Conservation (phyloP, 257 asterid species). For the Vinca minor region DNA sequence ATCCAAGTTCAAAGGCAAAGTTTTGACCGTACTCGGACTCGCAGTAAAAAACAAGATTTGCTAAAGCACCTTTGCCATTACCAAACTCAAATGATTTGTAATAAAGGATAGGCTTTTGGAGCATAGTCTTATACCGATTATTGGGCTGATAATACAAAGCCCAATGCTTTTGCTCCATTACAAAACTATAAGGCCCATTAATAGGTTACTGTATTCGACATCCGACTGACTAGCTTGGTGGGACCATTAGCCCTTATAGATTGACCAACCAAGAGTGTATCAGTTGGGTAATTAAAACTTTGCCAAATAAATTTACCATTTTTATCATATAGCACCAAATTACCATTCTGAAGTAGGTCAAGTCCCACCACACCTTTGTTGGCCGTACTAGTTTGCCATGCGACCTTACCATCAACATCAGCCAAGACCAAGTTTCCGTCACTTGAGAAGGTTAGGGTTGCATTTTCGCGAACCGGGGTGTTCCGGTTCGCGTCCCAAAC, state of each 20-base stretch:
- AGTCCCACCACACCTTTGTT: conserved; percentile 23
- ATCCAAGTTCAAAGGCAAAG: conserved; percentile 35
- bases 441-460: conserved; percentile 19
- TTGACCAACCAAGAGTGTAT: conserved; percentile 29
- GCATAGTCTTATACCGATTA: no score
- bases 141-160: conserved; percentile 18
- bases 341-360: conserved; percentile 18
- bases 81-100: conserved; percentile 34
- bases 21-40: conserved; percentile 13
- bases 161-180: conserved; percentile 14
- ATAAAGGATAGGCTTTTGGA: conserved; percentile 9
- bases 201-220: conserved; percentile 13
- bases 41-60: conserved; percentile 22
- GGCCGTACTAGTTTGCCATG: conserved; percentile 25
- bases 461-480: conserved; percentile 20
- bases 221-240: conserved; percentile 18
- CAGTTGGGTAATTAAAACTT: conserved; percentile 29
- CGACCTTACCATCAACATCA: conserved; percentile 20
- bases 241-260: conserved; percentile 15
- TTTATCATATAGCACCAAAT: conserved; percentile 20
- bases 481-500: conserved; percentile 32
- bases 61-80: conserved; percentile 21
- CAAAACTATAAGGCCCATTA: conserved; percentile 24
- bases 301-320: conserved; percentile 24
- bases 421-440: conserved; percentile 28